Base-by-base conservation (phyloP, 2,329 filamentous ascomycete genomes). In the Penicillium sclerotigenum region DNA sequence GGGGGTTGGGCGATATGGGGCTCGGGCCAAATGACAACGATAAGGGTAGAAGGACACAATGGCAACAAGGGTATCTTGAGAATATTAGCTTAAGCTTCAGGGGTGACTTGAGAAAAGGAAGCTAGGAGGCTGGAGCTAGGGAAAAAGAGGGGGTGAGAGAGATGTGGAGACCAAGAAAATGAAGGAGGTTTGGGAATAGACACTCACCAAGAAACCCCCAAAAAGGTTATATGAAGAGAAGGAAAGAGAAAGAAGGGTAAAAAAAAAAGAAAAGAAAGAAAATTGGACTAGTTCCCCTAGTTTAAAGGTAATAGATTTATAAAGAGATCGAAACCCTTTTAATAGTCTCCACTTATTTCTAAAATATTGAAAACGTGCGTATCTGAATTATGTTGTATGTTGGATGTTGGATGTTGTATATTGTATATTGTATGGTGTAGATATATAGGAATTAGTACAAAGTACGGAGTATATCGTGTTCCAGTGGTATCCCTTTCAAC, bases 61-160 rank as follows among this genome's bases (percentile, higher is more conserved):
- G 38, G 13, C 26, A 28, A 26, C 24, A 54, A 48, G 33, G 48
- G 54, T 36, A 53, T 45, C 46, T 54, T 34, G 24, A 38, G 41
- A 24, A 33, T 33, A 42, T 54, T 50, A 50, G 52, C 52, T 54
- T 54, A 14, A 61, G 61, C 61, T 62, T 63, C 54, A 62, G 58
- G 59, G 54, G 59, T n/a, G 16, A 28, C 9, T 43, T 29, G 49
- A 42, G 34, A 22, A 33, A 43, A 43, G 37, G 45, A 43, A 55
- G 47, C 52, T 55, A 58, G 56, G 57, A 53, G 42, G 52, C 45
- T 53, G 60, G 59, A 60, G 58, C 54, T 59, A 53, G 22, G 60
- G 57, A 52, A 58, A 54, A 57, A 59, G 48, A 60, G 59, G 53
- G 58, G 56, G 58, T 48, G 26, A 16, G 47, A 52, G 26, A 51